Base-by-base conservation (phyloP, 169 alveolate species). In the Cryptosporidium bovis region DNA sequence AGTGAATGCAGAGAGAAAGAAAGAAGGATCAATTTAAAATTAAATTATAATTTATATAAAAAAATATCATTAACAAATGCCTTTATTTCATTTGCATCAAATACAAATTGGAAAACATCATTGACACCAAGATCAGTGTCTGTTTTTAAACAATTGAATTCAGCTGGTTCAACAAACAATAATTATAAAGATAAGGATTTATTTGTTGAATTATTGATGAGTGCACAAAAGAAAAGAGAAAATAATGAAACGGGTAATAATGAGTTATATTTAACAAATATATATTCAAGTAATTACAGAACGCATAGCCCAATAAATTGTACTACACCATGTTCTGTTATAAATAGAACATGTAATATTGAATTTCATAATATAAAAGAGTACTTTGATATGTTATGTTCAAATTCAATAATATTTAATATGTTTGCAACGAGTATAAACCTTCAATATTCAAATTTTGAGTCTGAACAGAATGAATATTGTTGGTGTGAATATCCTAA, bases 401-500 rank as follows among this genome's bases (percentile, higher is more conserved):
- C 83, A 18, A 69, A 69, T 24, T 69, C 83, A 31, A 69, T 69
- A 29, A 69, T 69, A 31, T 69, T 69, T 40, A 69, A 69, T 34
- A 69, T 69, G 83, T 69, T 69, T 40, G 83, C 83, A 16, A 69
- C 83, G 3, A 69, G 83, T 36, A 53, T 69, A 51, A 69, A 50
- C 50, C 40, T 69, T 18, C 83, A 69, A 34, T 64, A 69, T 36
- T 69, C 83, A 0, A 15, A 27, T 16, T 34, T 53, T 0, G 83
- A 69, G 29, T n/a, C 31, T 7, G 67, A 34, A 15, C 51, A 51
- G 10, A 53, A 33, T 36, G 44, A 31, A 36, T 69, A 64, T 18
- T 69, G 83, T 36, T 69, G 83, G 83, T 69, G 83, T 36, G 83
- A 69, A 56, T 53, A 69, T 18, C 83, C 83, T 8, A 69, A 69